phyloP scores from a whole-genome alignment of 2,329 filamentous ascomycete species.

The Penicillium thymicola region DNA sequence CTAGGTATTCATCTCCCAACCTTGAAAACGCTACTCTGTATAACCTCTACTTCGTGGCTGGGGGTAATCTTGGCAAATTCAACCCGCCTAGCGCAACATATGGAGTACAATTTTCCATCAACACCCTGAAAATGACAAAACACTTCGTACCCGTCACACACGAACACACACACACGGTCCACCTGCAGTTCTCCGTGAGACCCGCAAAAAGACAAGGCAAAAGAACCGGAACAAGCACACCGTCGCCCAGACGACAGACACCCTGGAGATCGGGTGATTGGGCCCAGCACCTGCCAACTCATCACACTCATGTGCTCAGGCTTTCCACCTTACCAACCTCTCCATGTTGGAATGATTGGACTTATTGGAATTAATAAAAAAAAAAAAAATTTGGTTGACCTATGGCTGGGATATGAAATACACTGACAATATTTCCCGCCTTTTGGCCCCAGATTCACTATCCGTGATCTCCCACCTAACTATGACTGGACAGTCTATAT shows the following conservation, averaged over 20 bases:
- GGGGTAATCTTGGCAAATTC: neutral
- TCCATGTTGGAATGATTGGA: neutral
- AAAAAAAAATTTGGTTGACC: neutral
- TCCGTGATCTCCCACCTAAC: neutral
- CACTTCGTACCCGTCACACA: slow-evolving; percentile 15
- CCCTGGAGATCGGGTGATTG: slow-evolving; percentile 17
- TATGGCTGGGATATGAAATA: neutral
- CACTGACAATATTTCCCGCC: neutral
- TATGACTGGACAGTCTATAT: neutral
- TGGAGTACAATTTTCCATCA: neutral
- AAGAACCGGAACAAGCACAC: neutral
- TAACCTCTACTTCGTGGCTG: neutral
- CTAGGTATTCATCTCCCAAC: neutral
- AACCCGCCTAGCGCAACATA: neutral
- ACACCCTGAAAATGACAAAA: neutral
- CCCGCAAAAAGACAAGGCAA: slow-evolving; percentile 3
- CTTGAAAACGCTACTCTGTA: neutral
- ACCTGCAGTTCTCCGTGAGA: slow-evolving; percentile 9
- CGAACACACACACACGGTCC: slow-evolving; percentile 10
- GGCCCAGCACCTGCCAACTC: slow-evolving; percentile 20
- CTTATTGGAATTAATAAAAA: neutral
- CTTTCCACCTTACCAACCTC: neutral
- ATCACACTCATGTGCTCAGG: slow-evolving; percentile 14
- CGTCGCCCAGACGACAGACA: slow-evolving; percentile 22
- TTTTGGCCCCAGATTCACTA: neutral